Evolutionary conservation across 2,329 filamentous ascomycete species (phyloP), one percentile per base, ranked within the genome.

Genomic region (Phialemonium atrogriseum): DNA sequence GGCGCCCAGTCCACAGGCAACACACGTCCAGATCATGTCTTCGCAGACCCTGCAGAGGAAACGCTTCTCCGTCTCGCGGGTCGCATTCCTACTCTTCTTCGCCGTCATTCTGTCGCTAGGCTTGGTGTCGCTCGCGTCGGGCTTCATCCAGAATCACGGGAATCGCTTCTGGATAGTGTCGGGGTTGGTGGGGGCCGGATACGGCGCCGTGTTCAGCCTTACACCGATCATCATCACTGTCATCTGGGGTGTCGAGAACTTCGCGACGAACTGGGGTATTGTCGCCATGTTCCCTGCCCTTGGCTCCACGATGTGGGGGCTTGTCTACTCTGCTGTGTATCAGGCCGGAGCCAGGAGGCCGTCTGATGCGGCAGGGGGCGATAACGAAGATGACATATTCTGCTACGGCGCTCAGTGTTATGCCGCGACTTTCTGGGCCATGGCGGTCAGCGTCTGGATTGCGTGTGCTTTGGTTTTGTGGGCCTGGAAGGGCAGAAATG

Each of bases 191-290:
- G 91, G 91, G 6, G 80, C 87, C 2, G 91, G 91, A 26, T 96
- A 98, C 51, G 91, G 91, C 26, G 88, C 88, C 19, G 76, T 88
- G 14, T 98, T 96, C 63, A 83, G 77, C 28, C 70, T 96, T 5
- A 83, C 84, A 0, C 91, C 91, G 3, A 88, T 96, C 42, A 84
- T 96, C 35, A 82, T 95, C 45, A 86, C 80, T n/a, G 87, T 95
- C 8, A 89, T 98, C 27, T 98, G 91, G 91, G 91, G 91, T 16
- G 87, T 94, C 0, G 88, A 96, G 63, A 98, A 96, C 54, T 96
- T 98, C 52, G 91, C 86, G 36, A 98, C 91, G 1, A 96, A 98
- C 48, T 98, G 89, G 78, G 91, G 91, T 8, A 88, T 96, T 39
- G 78, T 96, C 7, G 87, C 88, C 24, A 91, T 93, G 67, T 79